Conservation (phyloP, 495 filamentous ascomycete species). For the Lichenothelia convexa region DNA sequence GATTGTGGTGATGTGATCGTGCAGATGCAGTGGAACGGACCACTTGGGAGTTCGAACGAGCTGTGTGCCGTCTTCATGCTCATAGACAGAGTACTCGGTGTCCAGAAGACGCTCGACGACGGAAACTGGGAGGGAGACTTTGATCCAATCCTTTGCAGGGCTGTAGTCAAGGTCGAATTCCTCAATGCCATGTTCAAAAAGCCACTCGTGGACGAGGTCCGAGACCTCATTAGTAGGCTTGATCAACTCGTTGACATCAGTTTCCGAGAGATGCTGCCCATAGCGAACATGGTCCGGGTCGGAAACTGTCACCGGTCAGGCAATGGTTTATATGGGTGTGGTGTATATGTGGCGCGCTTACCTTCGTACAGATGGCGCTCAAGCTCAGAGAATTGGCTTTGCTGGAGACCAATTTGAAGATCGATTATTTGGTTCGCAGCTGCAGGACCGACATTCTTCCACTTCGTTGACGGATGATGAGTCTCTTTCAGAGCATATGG, state of each 20-base stretch:
- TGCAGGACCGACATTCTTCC: slow-evolving; percentile 28
- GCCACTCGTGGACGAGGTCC: slow-evolving; percentile 25
- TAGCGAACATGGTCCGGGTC: slow-evolving; percentile 25
- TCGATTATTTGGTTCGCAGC: slow-evolving; percentile 19
- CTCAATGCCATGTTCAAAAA: slow-evolving; percentile 21
- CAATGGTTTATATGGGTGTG: too few species aligned
- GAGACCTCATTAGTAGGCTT: slow-evolving; percentile 19
- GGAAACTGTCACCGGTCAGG: too few species aligned
- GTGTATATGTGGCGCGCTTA: slow-evolving; percentile 3
- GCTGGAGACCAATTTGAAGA: slow-evolving; percentile 27
- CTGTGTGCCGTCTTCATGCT: slow-evolving; percentile 22
- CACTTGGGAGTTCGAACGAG: slow-evolving; percentile 27
- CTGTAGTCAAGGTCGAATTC: slow-evolving; percentile 12
- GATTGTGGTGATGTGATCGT: slow-evolving; percentile 40
- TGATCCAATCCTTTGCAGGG: slow-evolving; percentile 26
- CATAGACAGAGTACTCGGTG: slow-evolving; percentile 25
- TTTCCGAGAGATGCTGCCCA: slow-evolving; percentile 22
- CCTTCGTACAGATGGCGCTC: slow-evolving; percentile 26
- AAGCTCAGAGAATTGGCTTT: slow-evolving; percentile 24
- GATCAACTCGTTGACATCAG: slow-evolving; percentile 23
- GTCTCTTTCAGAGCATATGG: slow-evolving; percentile 34
- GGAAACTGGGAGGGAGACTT: slow-evolving; percentile 18
- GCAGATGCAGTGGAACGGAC: slow-evolving; percentile 34
- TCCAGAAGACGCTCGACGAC: slow-evolving; percentile 23
- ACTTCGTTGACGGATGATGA: slow-evolving; percentile 29